Base-by-base conservation (phyloP, 2,329 filamentous ascomycete genomes). In the Didymella pinodella region DNA sequence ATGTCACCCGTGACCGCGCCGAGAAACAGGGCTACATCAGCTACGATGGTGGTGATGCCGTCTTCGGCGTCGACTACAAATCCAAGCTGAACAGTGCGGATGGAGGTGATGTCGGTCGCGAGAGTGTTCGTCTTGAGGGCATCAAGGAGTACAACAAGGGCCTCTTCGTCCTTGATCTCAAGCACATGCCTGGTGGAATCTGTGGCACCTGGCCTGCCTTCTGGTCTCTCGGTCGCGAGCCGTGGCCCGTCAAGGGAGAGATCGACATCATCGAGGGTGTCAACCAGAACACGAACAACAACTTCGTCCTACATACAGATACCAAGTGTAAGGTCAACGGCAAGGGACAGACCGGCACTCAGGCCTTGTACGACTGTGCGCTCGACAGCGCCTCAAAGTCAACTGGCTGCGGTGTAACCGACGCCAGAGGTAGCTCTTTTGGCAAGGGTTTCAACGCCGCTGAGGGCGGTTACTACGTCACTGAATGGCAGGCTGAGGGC, bases 401-500 rank as follows among this genome's bases (percentile, higher is more conserved):
- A 5, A 54, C 62, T 10, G 69, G 77, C 74, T 85, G 84, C 67
- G 78, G 82, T 57, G 77, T 80, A 36, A 70, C 77, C 41, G 71
- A 75, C 22, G 61, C 67, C 2, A 69, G 65, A 5, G 63, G 77
- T 56, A 70, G 56, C 38, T 72, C 71, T 29, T 87, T 79, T 54
- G 86, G 86, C 22, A 68, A 72, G 7, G 78, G 70, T 0, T 86
- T 88, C 78, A 89, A 82, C 68, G 45, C 63, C 20, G 74, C 75
- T 55, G 57, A 62, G 8, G 80, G 80, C 54, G 78, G 75, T 47
- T 72, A 81, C 50, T 82, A 79, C 57, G 79, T 78, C 4, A 78
- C 76, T 41, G 72, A 78, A 55, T 96, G 92, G 90, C 91, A 88
- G 2, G 83, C 83, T 41, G 72, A 83, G 0, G 81, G 81, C 62